Percentiles rank a stretch among this genome's conserved stretches.
Conservation (phyloP, 176 grass and related monocot species). For the Pharus latifolius region DNA sequence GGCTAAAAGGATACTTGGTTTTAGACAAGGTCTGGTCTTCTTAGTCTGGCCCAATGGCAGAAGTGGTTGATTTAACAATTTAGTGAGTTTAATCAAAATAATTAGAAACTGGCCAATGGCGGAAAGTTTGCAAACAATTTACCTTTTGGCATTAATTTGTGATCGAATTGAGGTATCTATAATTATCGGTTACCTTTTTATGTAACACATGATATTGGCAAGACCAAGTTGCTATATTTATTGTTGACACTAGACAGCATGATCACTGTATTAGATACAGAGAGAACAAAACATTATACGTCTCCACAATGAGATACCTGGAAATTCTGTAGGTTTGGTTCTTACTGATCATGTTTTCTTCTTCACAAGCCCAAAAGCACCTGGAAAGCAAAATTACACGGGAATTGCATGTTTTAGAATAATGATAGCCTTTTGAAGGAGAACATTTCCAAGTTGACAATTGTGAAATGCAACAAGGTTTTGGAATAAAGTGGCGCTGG, state of each 20-base stretch:
- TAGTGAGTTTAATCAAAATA: neutral
- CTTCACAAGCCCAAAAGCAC: neutral
- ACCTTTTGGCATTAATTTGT: neutral
- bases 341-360: neutral
- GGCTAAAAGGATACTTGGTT: neutral
- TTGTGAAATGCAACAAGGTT: neutral
- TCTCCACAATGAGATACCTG: neutral
- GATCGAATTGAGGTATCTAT: neutral
- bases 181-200: neutral
- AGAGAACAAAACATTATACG: neutral
- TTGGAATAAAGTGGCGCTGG: conserved; percentile 25
- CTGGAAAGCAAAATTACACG: conserved; percentile 13
- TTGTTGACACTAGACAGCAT: neutral
- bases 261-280: neutral
- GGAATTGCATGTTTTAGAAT: conserved; percentile 17
- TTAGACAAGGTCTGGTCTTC: neutral
- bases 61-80: neutral
- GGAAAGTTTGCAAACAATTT: too few species aligned
- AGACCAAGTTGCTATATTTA: neutral
- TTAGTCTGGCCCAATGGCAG: neutral
- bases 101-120: neutral
- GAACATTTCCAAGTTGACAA: conserved; percentile 33
- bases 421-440: neutral
- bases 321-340: neutral
- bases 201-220: neutral